Evolutionary conservation across 176 grass and related monocot genomes (phyloP).

Genomic region (Cenchrus americanus): DNA sequence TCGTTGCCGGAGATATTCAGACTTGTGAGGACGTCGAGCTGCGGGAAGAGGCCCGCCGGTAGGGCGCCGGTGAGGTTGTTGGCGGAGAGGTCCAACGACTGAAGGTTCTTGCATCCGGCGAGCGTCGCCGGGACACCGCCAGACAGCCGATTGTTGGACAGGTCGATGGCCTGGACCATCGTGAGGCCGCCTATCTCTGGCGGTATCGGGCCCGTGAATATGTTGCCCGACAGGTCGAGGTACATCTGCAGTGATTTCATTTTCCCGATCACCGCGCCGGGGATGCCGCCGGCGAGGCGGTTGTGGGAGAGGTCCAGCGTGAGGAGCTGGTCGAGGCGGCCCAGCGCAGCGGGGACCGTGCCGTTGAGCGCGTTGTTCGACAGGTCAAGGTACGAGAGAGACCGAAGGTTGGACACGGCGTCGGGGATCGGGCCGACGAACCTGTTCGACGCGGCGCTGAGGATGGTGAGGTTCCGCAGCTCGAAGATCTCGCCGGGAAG

Average conservation of each 20-base stretch:
- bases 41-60: conserved; percentile 57
- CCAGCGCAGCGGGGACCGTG: conserved; percentile 58
- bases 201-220: conserved; percentile 56
- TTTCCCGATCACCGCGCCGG: conserved; percentile 52
- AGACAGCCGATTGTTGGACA: conserved; percentile 76
- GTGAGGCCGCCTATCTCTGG: conserved; percentile 61
- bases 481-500: conserved; percentile 54
- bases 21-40: conserved; percentile 69
- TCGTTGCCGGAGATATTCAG: conserved; percentile 78
- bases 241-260: conserved; percentile 64
- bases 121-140: conserved; percentile 67
- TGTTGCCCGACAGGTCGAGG: conserved; percentile 73
- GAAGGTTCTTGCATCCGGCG: conserved; percentile 75
- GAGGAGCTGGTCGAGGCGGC: conserved; percentile 53
- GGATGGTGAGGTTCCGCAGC: conserved; percentile 48
- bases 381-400: conserved; percentile 65
- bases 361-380: conserved; percentile 70
- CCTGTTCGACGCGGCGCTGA: conserved; percentile 57
- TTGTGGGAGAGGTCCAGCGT: conserved; percentile 79
- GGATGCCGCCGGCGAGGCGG: conserved; percentile 56
- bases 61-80: conserved; percentile 66
- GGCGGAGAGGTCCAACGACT: conserved; percentile 64
- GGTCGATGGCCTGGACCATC: conserved; percentile 79
- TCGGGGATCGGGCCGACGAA: conserved; percentile 64
- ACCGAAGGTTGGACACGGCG: conserved; percentile 53